Base-by-base conservation (phyloP, 2,329 filamentous ascomycete species). In the Phyllosticta paracitricarpa region DNA sequence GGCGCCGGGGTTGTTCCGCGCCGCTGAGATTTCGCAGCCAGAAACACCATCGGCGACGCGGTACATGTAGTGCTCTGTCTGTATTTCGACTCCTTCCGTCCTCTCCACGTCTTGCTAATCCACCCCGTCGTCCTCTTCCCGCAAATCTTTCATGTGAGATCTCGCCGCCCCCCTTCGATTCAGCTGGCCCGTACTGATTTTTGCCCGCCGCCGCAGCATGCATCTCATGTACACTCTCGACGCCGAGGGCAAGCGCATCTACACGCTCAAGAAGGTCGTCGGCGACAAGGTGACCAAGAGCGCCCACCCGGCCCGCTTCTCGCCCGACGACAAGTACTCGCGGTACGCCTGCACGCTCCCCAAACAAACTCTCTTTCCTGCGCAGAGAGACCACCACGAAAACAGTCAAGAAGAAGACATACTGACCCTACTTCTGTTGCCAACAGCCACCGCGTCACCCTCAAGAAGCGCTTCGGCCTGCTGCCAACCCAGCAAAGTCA, bases 241-340 rank as follows among this genome's bases (percentile, higher is more conserved):
- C 76, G 76, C 82, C 68, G 79, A 83, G 64, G 92, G 93, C 82
- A 93, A 91, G 81, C 91, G 93, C 75, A 79, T 88, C 71, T 99
- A 97, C 83, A 97, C 94, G 56, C 85, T 97, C 67, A 93, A 97
- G 80, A 97, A 97, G 81, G 84, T 95, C 68, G 69, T 80, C 64
- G 82, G 86, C 69, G 88, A 89, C 72, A 85, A 91, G 73, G 90
- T 97, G 72, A 96, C 93, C 75, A 96, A 96, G 82, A 94, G 89
- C 59, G 94, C 94, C 61, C 93, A 97, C 79, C 93, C 94, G 55
- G 94, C 94, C 53, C 84, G 94, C 68, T 99, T 97, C 82, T 96
- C 91, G 55, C 94, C 94, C 65, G 94, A 99, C 78, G 94, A 99
- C 82, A 96, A 97, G 82, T 97, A 95, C 84, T 96, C 91, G 71